A percentile compares a stretch with the other conserved stretches of the same genome.
These are phyloP conservation scores for Beauveria varroae DNA, from an alignment of 2,329 filamentous ascomycete genomes.

Conservation along the genomic window DNA sequence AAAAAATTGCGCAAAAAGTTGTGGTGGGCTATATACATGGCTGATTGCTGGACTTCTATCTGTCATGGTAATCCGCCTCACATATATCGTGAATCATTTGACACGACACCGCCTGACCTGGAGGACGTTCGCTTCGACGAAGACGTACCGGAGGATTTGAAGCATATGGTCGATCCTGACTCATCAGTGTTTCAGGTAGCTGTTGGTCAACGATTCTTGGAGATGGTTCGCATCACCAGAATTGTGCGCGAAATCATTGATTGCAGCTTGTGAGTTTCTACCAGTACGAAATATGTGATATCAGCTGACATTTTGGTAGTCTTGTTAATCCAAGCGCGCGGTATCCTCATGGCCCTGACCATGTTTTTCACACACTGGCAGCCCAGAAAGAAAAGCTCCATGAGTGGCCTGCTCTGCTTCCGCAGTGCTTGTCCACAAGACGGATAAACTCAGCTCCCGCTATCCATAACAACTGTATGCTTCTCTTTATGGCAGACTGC, in stretches of 20 bases:
- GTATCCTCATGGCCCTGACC: constrained; percentile 14
- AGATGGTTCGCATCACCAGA: constrained; percentile 25
- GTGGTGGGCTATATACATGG: constrained; percentile 37
- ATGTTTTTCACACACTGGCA: constrained; percentile 18
- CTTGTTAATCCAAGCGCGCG: constrained; percentile 18
- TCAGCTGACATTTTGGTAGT: constrained; percentile 14
- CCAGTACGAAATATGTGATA: background rate
- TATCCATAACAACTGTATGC: constrained; percentile 20
- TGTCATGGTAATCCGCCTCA: constrained; percentile 41
- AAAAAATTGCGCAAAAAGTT: constrained; percentile 35
- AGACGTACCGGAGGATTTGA: constrained; percentile 28
- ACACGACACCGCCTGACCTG: constrained; percentile 29
- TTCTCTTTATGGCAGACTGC: background rate
- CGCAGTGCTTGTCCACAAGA: constrained; percentile 26
- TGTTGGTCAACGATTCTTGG: constrained; percentile 30
- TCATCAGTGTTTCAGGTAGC: constrained; percentile 26
- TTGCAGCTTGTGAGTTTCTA: constrained; percentile 24
- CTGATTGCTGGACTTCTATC: constrained; percentile 38
- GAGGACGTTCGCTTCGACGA: constrained; percentile 37
- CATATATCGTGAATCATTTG: constrained; percentile 32
- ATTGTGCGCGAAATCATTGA: constrained; percentile 26
- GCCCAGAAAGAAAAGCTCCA: constrained; percentile 22
- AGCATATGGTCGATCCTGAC: constrained; percentile 26
- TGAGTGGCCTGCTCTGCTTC: constrained; percentile 29
- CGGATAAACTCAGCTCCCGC: constrained; percentile 11